Percentiles rank a stretch among this genome's conserved stretches.
phyloP scores from a whole-genome alignment of 805 yeast genomes.

The Candida quercuum region DNA sequence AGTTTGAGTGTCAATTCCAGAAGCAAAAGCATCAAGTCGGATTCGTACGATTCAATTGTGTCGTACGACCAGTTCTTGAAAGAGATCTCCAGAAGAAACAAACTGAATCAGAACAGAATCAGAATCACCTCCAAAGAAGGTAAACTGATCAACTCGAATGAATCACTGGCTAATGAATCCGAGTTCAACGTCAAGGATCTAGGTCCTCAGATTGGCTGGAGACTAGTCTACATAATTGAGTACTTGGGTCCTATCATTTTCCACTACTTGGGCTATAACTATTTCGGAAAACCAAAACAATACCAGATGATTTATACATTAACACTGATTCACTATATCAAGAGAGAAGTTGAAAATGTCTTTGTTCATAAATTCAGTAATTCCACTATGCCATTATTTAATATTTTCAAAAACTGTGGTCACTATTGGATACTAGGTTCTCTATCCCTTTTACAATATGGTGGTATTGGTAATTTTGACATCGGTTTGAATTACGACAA shows the following conservation, averaged over 20 bases:
- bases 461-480: slow-evolving; percentile 55
- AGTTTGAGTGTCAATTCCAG: slow-evolving; percentile 51
- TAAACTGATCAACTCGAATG: slow-evolving; percentile 11
- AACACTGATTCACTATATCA: slow-evolving; percentile 70
- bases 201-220: slow-evolving; percentile 92
- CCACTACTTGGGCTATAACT: slow-evolving; percentile 62
- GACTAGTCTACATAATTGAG: slow-evolving; percentile 82
- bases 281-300: slow-evolving; percentile 18
- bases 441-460: slow-evolving; percentile 42
- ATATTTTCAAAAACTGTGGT: slow-evolving; percentile 80
- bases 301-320: slow-evolving; percentile 33
- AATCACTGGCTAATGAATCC: slow-evolving; percentile 10
- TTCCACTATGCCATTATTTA: slow-evolving; percentile 88
- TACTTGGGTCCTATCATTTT: slow-evolving; percentile 85
- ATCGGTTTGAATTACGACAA: slow-evolving; percentile 49
- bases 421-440: slow-evolving; percentile 96
- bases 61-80: slow-evolving; percentile 37
- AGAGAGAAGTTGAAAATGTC: slow-evolving; percentile 85
- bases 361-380: slow-evolving; percentile 81
- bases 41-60: slow-evolving; percentile 26
- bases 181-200: slow-evolving; percentile 72
- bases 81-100: slow-evolving; percentile 39
- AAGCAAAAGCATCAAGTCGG: slow-evolving; percentile 49
- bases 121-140: slow-evolving; percentile 37
- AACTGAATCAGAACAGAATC: slow-evolving; percentile 44